Base-by-base conservation (phyloP, 164 flowering plant genomes). In the Stephania japonica region DNA sequence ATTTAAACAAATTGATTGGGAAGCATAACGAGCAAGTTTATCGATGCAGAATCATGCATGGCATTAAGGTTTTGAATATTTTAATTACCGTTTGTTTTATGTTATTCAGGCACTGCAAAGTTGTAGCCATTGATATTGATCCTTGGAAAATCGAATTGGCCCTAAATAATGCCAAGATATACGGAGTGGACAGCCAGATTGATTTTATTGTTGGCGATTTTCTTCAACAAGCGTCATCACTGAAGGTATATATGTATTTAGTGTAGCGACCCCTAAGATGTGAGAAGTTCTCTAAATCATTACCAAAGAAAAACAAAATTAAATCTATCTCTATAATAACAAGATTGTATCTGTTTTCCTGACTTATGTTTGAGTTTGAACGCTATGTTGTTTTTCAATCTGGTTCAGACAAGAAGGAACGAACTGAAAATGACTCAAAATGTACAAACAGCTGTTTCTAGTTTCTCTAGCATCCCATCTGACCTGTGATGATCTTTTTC, bases 171-270 rank as follows among this genome's bases (percentile, higher is more conserved):
- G 87, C 90, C 21, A 83, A 75, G 73, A 75, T 88, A 68, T 88
- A 88, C 80, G 92, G 90, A 69, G 90, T 88, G 43, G 86, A 82
- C 73, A 81, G 79, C 70, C 76, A 78, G 73, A 84, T 88, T 76
- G 90, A 88, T 80, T 88, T 86, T 67, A 70, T 88, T 50, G 72
- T 86, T 61, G 92, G 92, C 59, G 90, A 88, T 78, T 88, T 88
- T 80, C 84, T 88, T 73, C 81, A 83, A 65, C 86, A 84, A 64
- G 87, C 90, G 42, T 81, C 89, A 64, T 83, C 78, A 27, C 77
- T 88, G 59, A 85, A 87, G 89, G 90, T 88, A 32, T 32, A 32
- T 32, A 81, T 21, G 43, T 69, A 11, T 56, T 56, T 10, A 7
- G n/a, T 18, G 18, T n/a, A 32, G 4, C 4, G 38, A 32, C 38